Base-by-base conservation (phyloP, 1,284 basidiomycete genomes). In the Vanrija humicola region DNA sequence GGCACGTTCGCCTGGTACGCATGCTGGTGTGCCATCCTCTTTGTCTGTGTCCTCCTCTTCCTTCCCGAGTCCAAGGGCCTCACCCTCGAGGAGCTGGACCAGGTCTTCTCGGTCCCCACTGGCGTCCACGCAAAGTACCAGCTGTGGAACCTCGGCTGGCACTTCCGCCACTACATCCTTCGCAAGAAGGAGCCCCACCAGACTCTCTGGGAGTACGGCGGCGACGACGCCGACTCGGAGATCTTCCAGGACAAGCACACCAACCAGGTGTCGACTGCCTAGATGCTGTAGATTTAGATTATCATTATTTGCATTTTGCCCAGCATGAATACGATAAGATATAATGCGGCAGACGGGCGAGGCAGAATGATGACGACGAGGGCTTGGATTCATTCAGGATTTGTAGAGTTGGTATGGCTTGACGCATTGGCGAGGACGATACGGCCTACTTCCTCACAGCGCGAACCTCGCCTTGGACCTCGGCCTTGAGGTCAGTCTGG, bases 61-160 rank as follows among this genome's bases (percentile, higher is more conserved):
- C 58, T 73, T 7, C 88, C 87, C 39, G 89, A 91, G 78, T 92
- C 89, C 21, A 90, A 89, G 78, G 81, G 83, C 1, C 82, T 85
- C 56, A 86, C 88, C 1, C 81, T 92, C 34, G 89, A 92, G 69
- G 84, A 86, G 69, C 78, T 86, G 52, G 84, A 86, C 65, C 52
- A 54, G 46, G 42, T 48, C 46, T 63, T 63, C 58, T 52, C 54
- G 8, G 82, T 91, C 2, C 85, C 87, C 2, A 83, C 84, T 16
- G 69, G 65, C 21, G 77, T 75, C 6, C 86, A 88, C 62, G 85
- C 85, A 19, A 70, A 77, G 14, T 89, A 90, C 74, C 84, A 56
- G 54, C 19, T 52, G 8, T 48, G 52, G 34, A 51, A 50, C 40
- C n/a, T 56, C 14, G 14, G n/a, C 14, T 56, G 54, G 53, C 52